Percentiles rank a stretch among this genome's conserved stretches.
Conservation (phyloP, 345 rosid genomes). For the Barbarea vulgaris region DNA sequence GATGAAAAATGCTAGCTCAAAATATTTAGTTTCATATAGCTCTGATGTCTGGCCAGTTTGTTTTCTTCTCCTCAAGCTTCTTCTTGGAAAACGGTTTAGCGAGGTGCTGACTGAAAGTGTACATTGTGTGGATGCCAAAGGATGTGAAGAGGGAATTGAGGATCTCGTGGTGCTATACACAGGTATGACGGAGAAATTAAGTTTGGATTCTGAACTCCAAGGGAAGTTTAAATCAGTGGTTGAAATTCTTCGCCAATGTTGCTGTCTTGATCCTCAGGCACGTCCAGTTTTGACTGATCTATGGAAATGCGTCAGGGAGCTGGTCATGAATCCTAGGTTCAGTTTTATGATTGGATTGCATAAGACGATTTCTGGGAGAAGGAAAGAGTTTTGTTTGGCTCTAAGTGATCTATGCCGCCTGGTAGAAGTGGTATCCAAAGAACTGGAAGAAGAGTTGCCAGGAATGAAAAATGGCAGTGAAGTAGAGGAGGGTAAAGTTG, state of each 20-base stretch:
- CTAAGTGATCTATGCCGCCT: slow-evolving; percentile 57
- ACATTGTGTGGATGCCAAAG: slow-evolving; percentile 26
- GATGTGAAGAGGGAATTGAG: slow-evolving; percentile 37
- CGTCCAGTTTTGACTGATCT: slow-evolving; percentile 63
- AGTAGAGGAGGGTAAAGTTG: slow-evolving; percentile 41
- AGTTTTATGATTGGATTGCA: slow-evolving; percentile 38
- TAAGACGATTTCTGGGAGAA: slow-evolving; percentile 34
- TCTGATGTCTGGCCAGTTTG: slow-evolving; percentile 83
- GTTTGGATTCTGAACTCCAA: slow-evolving; percentile 45
- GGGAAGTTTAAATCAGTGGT: slow-evolving; percentile 45
- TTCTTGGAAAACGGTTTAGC: slow-evolving; percentile 53
- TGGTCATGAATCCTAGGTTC: slow-evolving; percentile 47
- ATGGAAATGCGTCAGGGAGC: slow-evolving; percentile 67
- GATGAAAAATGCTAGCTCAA: slow-evolving; percentile 33
- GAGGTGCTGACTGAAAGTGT: slow-evolving; percentile 47
- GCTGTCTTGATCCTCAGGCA: slow-evolving; percentile 55
- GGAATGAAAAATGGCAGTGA: slow-evolving; percentile 33
- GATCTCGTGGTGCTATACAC: slow-evolving; percentile 40
- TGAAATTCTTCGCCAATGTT: slow-evolving; percentile 54
- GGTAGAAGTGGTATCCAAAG: slow-evolving; percentile 33
- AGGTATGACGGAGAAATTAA: slow-evolving; percentile 49
- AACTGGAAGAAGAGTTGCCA: slow-evolving; percentile 31
- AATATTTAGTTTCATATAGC: slow-evolving; percentile 39
- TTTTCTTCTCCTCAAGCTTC: slow-evolving; percentile 59
- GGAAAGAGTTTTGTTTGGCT: slow-evolving; percentile 48